Evolutionary conservation across 768 basidiomycete genomes (phyloP).

Genomic region (Mycena chlorophos): DNA sequence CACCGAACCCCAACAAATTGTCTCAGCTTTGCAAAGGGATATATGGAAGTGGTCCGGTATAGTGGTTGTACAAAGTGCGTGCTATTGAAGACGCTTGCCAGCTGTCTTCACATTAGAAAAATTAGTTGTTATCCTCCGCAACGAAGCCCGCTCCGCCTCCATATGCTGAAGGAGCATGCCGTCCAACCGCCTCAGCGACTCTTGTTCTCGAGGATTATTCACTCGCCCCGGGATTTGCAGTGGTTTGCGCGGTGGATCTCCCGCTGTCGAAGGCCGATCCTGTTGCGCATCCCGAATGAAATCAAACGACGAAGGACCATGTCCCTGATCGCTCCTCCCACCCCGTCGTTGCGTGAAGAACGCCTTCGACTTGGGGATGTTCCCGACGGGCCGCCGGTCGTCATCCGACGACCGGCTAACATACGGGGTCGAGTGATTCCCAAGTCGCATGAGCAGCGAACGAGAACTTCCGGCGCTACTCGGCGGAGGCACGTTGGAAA

Average conservation of each 20-base stretch:
- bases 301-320: constrained; percentile 42
- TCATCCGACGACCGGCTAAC: constrained; percentile 44
- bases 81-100: not conserved
- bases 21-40: not conserved
- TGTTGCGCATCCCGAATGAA: constrained; percentile 49
- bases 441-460: constrained; percentile 59
- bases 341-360: constrained; percentile 51
- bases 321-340: constrained; percentile 39
- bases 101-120: constrained; percentile 20
- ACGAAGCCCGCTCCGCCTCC: constrained; percentile 77
- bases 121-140: constrained; percentile 70
- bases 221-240: constrained; percentile 31
- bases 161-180: constrained; percentile 82
- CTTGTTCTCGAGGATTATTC: constrained; percentile 47
- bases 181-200: constrained; percentile 67
- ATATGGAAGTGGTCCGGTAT: constrained; percentile 17
- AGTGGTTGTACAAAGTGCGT: not conserved
- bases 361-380: constrained; percentile 43
- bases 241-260: constrained; percentile 22
- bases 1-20: not conserved
- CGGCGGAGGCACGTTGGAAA: constrained; percentile 36
- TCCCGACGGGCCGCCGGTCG: constrained; percentile 52
- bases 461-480: constrained; percentile 25
- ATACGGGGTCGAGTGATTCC: constrained; percentile 72
- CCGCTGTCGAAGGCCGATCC: constrained; percentile 28